phyloP scores from a whole-genome alignment of 257 asterid species.

The Solanum pimpinellifolium region DNA sequence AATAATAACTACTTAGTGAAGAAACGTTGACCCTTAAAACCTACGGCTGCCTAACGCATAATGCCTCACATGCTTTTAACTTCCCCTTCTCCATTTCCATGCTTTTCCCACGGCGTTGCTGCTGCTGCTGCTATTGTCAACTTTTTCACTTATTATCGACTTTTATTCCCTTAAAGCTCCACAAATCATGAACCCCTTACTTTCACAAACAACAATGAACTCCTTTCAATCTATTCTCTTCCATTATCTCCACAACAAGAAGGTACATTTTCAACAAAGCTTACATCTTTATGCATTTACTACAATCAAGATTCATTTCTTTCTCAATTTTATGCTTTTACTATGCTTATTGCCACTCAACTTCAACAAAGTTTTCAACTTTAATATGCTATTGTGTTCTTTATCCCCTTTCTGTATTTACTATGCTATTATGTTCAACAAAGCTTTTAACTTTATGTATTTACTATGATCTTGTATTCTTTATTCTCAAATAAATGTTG shows the following conservation, averaged over 20 bases:
- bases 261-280: conserved; percentile 23
- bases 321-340: not conserved
- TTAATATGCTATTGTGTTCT: not conserved
- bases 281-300: conserved; percentile 2
- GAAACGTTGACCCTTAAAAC: not conserved
- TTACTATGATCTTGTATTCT: not conserved
- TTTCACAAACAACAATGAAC: conserved; percentile 24
- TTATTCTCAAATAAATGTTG: not conserved
- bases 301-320: not conserved
- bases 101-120: not conserved
- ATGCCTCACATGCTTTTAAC: conserved; percentile 1
- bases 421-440: not conserved
- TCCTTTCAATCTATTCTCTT: conserved; percentile 6
- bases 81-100: not conserved
- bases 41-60: conserved; percentile 3
- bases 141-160: not conserved
- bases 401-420: not conserved
- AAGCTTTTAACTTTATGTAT: not conserved
- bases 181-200: not conserved
- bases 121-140: not conserved
- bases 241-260: conserved; percentile 21
- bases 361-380: not conserved
- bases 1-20: not conserved
- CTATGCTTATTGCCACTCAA: not conserved
- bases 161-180: not conserved